A percentile compares a stretch with the other conserved stretches of the same genome.
Evolutionary conservation across 176 grass and related monocot species (phyloP).

Genomic region (Tuctoria greenei): DNA sequence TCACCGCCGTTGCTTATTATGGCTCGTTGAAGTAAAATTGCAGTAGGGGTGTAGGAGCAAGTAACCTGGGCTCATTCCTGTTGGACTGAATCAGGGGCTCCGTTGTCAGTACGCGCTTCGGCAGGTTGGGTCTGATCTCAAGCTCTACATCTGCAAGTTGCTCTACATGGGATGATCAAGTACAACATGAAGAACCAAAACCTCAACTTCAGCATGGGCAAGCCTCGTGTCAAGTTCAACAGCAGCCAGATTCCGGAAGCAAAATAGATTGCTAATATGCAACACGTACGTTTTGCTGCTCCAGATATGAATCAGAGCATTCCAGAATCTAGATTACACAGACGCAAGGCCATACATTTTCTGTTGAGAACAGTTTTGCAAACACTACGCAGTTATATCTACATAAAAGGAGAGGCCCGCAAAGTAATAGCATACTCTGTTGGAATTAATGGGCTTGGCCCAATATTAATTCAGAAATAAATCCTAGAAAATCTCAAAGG

Average conservation of each 20-base stretch:
- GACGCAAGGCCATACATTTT: neutral
- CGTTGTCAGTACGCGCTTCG: conserved; percentile 85
- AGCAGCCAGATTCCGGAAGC: conserved; percentile 72
- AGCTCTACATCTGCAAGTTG: conserved; percentile 91
- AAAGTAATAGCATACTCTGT: no score
- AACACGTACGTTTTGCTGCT: conserved; percentile 17
- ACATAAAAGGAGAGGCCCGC: no score
- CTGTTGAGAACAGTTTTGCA: neutral
- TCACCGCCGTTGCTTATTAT: no score
- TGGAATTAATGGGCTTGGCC: no score
- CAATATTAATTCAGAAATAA: no score
- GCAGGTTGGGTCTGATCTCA: conserved; percentile 71
- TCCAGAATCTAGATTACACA: conserved; percentile 2
- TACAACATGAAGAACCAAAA: conserved; percentile 89
- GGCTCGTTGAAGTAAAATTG: no score
- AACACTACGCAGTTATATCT: neutral
- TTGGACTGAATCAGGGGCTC: conserved; percentile 44
- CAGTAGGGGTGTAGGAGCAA: no score
- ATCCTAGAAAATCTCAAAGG: no score
- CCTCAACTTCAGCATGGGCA: conserved; percentile 98
- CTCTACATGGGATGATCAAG: conserved; percentile 83
- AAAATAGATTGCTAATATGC: conserved; percentile 34
- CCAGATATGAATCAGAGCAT: conserved; percentile 24
- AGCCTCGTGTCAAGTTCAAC: conserved; percentile 89
- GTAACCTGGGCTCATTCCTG: neutral